Percentiles rank a stretch among this genome's conserved stretches.
phyloP scores from a whole-genome alignment of 352 stramenopile genomes.

The Peronosclerospora sorghi region DNA sequence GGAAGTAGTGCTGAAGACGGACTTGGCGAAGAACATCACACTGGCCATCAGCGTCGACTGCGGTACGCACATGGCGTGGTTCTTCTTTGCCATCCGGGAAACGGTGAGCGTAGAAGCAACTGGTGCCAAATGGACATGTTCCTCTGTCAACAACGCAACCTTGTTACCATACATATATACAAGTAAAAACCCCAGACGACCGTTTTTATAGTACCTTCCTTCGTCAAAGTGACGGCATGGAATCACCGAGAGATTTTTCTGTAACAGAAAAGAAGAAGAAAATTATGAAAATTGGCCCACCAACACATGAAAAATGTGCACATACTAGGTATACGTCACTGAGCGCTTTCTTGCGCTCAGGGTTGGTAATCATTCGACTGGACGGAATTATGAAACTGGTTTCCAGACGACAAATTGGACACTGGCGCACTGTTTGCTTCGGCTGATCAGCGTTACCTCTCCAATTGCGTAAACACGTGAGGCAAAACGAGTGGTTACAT shows the following conservation, averaged over 20 bases:
- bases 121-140: conserved; percentile 77
- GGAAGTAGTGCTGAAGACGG: conserved; percentile 59
- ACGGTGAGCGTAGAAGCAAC: conserved; percentile 80
- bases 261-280: conserved; percentile 3
- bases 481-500: conserved; percentile 75
- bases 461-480: conserved; percentile 78
- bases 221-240: conserved; percentile 78
- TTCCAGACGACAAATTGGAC: conserved; percentile 62
- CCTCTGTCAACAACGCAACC: conserved; percentile 18
- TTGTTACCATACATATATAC: not conserved
- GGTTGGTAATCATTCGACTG: conserved; percentile 62
- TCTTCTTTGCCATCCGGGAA: conserved; percentile 54
- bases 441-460: conserved; percentile 44
- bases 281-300: not conserved
- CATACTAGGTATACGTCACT: conserved; percentile 56
- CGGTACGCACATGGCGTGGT: conserved; percentile 52
- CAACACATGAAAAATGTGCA: not conserved
- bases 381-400: conserved; percentile 80
- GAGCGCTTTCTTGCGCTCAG: conserved; percentile 52
- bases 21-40: conserved; percentile 68
- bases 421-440: conserved; percentile 73
- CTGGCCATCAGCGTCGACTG: conserved; percentile 56
- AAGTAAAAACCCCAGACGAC: not conserved
- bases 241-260: conserved; percentile 64
- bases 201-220: conserved; percentile 38